Evolutionary conservation across 306 rosid species (phyloP), one percentile per base, ranked within the genome.

Genomic region (Pyrus communis): DNA sequence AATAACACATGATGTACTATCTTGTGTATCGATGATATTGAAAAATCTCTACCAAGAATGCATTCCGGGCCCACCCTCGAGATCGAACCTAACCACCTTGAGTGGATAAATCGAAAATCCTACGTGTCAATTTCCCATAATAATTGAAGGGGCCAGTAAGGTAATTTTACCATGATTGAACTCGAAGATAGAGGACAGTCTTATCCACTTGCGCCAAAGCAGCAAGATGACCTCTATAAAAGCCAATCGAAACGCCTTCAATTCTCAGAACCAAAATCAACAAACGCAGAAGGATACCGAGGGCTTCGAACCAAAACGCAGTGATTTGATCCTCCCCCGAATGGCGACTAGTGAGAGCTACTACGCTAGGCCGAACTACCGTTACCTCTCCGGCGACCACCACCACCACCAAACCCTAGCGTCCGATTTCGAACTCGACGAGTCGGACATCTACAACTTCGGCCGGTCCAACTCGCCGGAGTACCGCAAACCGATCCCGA

Each of bases 401-500:
- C 81, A 85, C 60, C 81, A 85, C 9, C 78, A 45, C 71, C 62
- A 77, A 21, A 27, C 83, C 43, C 64, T 80, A 71, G 30, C 82
- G 3, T 27, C 85, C 64, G 96, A 91, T 67, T 91, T 91, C 76
- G 98, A 93, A 70, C 85, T 93, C 81, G 87, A 87, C 74, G 98
- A 93, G 71, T 84, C 97, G 1, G 96, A 93, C 33, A 84, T 93
- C 69, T 93, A 76, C 88, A 87, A 74, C 86, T 84, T 91, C 9
- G 67, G 67, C 25, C 72, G 77, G 21, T 81, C 88, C 19, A 80
- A 76, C 73, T 90, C 94, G 21, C 90, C 98, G 31, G 94, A 92
- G 83, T 88, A 64, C 31, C 75, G 83, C n/a, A 90, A 84, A 69
- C 73, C 89, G 17, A 30, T 75, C 10, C 66, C 72, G 19, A 17